Conservation (phyloP, 1,284 basidiomycete species). For the Ceratobasidium sp. region DNA sequence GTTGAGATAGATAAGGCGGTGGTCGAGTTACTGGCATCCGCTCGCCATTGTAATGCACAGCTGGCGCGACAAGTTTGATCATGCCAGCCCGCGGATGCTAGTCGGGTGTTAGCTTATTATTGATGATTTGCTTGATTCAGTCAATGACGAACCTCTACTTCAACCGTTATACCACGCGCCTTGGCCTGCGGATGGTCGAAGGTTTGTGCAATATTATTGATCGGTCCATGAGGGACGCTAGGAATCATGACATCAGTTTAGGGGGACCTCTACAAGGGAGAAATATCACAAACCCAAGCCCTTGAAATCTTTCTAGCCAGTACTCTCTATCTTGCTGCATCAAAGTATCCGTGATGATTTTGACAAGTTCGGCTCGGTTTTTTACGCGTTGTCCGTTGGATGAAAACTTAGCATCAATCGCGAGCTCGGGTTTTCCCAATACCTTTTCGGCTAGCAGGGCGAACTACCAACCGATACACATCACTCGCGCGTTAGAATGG, state of each 20-base stretch:
- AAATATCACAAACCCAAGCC: constrained; percentile 73
- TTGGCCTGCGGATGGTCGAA: constrained; percentile 92
- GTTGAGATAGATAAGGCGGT: constrained; percentile 88
- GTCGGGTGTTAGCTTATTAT: constrained; percentile 31
- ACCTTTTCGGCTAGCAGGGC: constrained; percentile 72
- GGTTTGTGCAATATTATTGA: constrained; percentile 92
- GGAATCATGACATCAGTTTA: not conserved
- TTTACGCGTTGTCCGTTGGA: constrained; percentile 84
- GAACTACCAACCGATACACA: constrained; percentile 68
- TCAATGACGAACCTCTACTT: constrained; percentile 69
- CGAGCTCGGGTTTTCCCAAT: constrained; percentile 71
- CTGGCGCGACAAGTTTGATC: constrained; percentile 88
- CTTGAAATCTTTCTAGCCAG: constrained; percentile 82
- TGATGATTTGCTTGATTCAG: constrained; percentile 27
- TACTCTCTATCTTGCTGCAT: constrained; percentile 71
- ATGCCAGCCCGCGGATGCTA: constrained; percentile 84
- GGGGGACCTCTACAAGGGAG: not conserved
- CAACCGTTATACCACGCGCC: constrained; percentile 72
- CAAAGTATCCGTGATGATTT: constrained; percentile 76
- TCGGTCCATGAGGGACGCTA: constrained; percentile 90
- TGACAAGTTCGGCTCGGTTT: constrained; percentile 80
- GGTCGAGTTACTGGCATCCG: constrained; percentile 81
- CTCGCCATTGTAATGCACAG: constrained; percentile 89
- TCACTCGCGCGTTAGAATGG: not conserved
- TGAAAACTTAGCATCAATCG: constrained; percentile 72